These are phyloP conservation scores for Hypoxylon rickii DNA, from an alignment of 495 filamentous ascomycete species.

Conservation along the genomic window DNA sequence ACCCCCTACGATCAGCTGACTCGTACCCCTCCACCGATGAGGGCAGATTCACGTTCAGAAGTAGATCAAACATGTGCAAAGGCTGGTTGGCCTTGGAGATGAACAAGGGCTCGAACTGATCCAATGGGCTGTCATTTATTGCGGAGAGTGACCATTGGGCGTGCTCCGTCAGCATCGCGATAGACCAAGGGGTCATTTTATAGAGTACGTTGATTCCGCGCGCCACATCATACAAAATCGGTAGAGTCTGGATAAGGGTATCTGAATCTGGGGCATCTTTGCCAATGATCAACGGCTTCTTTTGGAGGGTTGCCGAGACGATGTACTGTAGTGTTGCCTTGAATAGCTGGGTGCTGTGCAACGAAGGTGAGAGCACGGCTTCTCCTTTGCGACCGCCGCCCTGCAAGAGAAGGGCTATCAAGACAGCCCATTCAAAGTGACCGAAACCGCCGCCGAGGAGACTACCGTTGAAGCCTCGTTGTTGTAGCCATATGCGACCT, in stretches of 20 bases:
- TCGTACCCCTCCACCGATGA: conserved; percentile 29
- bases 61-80: conserved; percentile 72
- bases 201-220: conserved; percentile 81
- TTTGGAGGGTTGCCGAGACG: conserved; percentile 67
- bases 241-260: conserved; percentile 40
- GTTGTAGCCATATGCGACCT: conserved; percentile 84
- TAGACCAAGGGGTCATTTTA: conserved; percentile 91
- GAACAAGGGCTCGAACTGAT: conserved; percentile 84
- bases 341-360: conserved; percentile 93
- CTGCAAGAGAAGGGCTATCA: conserved; percentile 81
- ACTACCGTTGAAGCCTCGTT: conserved; percentile 74
- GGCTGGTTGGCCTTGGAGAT: conserved; percentile 71
- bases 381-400: conserved; percentile 70
- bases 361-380: conserved; percentile 71
- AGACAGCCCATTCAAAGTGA: conserved; percentile 83
- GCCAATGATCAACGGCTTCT: conserved; percentile 63
- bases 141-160: conserved; percentile 70
- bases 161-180: conserved; percentile 69
- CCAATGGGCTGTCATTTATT: conserved; percentile 71
- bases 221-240: conserved; percentile 68
- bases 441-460: conserved; percentile 85
- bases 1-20: conserved; percentile 39
- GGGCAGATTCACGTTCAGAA: conserved; percentile 44
- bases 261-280: conserved; percentile 37
- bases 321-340: conserved; percentile 88